Percentiles rank a stretch among this genome's conserved stretches.
Evolutionary conservation across 768 basidiomycete genomes (phyloP).

Genomic region (Termitomyces sp.): DNA sequence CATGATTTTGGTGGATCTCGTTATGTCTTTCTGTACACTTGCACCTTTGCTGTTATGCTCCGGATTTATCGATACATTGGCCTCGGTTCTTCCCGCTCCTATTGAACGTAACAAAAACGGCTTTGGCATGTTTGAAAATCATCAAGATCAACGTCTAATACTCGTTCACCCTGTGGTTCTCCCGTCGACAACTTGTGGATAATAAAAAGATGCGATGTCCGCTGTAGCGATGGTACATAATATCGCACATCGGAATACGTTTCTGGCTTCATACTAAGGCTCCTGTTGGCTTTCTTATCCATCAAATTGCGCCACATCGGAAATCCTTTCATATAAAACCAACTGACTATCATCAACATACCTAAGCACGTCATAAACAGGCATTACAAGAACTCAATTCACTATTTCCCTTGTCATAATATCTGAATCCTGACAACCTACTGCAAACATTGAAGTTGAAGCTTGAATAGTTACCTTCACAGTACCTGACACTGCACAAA

Average conservation of each 20-base stretch:
- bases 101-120: background rate
- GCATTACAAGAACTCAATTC: background rate
- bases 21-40: background rate
- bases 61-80: background rate
- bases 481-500: background rate
- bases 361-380: background rate
- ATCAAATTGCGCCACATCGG: background rate
- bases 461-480: background rate
- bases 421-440: background rate
- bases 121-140: background rate
- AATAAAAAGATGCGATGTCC: background rate
- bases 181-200: background rate
- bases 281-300: background rate
- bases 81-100: background rate
- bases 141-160: background rate
- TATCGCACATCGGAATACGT: background rate
- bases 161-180: background rate
- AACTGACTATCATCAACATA: background rate
- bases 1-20: conserved; percentile 37
- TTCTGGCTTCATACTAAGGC: background rate
- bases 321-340: no score
- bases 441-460: no score
- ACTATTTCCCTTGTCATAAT: background rate
- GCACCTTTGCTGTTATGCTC: background rate
- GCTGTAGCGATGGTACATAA: no score